A percentile compares a stretch with the other conserved stretches of the same genome.
These are phyloP conservation scores for Candida berthetii DNA, from an alignment of 805 yeast species.

Conservation along the genomic window DNA sequence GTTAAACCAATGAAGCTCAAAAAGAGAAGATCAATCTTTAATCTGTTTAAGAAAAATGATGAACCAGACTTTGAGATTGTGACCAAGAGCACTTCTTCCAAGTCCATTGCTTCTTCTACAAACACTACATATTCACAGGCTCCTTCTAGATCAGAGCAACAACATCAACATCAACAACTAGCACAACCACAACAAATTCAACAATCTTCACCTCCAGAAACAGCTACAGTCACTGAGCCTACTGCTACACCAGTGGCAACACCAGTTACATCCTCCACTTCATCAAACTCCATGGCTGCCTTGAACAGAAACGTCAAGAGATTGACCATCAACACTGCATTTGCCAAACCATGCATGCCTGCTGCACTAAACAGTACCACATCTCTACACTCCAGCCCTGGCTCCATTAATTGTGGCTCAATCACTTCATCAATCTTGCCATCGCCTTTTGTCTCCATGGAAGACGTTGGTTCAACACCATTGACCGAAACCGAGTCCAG, in stretches of 20 bases:
- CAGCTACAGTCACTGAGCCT: too few relatives aligned
- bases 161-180: neutral
- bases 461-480: neutral
- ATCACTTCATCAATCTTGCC: conserved; percentile 1
- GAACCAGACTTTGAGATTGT: conserved; percentile 20
- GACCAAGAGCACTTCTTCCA: conserved; percentile 3
- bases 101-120: neutral
- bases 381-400: conserved; percentile 2
- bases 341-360: neutral
- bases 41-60: conserved; percentile 12
- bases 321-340: conserved; percentile 5
- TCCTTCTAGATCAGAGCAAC: neutral
- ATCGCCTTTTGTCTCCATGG: conserved; percentile 4
- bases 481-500: conserved; percentile 4
- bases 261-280: neutral
- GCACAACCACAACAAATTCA: neutral
- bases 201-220: neutral
- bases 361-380: neutral
- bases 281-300: conserved; percentile 4
- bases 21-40: conserved; percentile 18
- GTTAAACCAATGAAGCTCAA: conserved; percentile 6
- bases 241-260: neutral
- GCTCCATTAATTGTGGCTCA: neutral
- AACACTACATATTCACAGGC: too few relatives aligned
- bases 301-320: conserved; percentile 8